These are phyloP conservation scores for Berberis thunbergii DNA, from an alignment of 164 flowering plant species.

Conservation along the genomic window DNA sequence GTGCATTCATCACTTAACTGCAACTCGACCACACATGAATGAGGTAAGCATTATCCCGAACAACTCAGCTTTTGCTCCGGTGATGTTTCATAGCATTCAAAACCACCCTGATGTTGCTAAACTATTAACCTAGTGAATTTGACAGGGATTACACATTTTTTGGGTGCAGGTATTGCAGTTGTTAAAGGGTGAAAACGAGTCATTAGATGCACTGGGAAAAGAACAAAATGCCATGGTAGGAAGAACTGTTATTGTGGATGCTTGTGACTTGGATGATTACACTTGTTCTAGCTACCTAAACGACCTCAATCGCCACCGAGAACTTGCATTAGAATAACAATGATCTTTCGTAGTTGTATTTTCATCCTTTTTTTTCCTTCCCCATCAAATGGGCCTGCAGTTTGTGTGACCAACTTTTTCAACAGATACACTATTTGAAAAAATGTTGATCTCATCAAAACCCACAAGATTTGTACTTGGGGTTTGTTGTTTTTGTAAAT, in stretches of 20 bases:
- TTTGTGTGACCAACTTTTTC: not conserved
- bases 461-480: too few relatives aligned
- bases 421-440: too few relatives aligned
- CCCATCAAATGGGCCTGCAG: slow-evolving; percentile 1
- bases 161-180: slow-evolving; percentile 55
- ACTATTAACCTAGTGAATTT: too few relatives aligned
- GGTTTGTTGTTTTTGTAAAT: too few relatives aligned
- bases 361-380: not conserved
- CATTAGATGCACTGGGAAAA: slow-evolving; percentile 16
- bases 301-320: slow-evolving; percentile 67
- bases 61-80: not conserved
- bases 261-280: slow-evolving; percentile 67
- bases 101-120: too few relatives aligned
- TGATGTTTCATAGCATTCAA: too few relatives aligned
- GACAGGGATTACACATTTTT: not conserved
- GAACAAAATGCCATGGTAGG: slow-evolving; percentile 23
- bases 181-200: slow-evolving; percentile 44
- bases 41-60: slow-evolving; percentile 25
- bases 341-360: not conserved
- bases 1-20: slow-evolving; percentile 70
- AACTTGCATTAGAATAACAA: slow-evolving; percentile 61
- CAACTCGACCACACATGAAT: slow-evolving; percentile 64
- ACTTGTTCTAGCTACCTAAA: slow-evolving; percentile 51
- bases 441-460: too few relatives aligned
- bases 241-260: slow-evolving; percentile 38